Evolutionary conservation across 768 basidiomycete species (phyloP).

Genomic region (Chlorophyllum brunneum): DNA sequence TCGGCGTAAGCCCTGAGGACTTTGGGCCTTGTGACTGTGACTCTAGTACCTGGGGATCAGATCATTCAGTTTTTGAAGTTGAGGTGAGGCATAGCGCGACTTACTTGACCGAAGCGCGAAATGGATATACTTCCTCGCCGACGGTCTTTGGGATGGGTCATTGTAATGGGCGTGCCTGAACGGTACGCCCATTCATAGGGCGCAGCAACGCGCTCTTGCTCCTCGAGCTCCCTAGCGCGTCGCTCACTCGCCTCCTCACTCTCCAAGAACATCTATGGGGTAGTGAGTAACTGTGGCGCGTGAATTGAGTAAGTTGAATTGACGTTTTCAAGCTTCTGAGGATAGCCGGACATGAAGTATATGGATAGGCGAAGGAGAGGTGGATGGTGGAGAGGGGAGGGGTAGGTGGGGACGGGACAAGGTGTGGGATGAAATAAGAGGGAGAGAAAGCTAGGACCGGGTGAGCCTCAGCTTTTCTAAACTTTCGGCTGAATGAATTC

Average conservation of each 20-base stretch:
- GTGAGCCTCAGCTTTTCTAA: conserved; percentile 1
- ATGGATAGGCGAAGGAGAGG: background rate
- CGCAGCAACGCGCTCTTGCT: background rate
- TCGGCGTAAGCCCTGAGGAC: background rate
- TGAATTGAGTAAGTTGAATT: background rate
- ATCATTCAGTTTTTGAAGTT: background rate
- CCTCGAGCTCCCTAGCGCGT: conserved; percentile 4
- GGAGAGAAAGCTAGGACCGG: background rate
- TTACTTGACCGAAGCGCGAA: conserved; percentile 10
- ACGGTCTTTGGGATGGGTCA: background rate
- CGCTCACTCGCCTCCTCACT: background rate
- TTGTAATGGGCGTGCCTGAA: background rate
- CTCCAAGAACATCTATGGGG: background rate
- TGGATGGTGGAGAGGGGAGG: background rate
- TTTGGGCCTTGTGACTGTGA: background rate
- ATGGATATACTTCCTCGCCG: conserved; percentile 10
- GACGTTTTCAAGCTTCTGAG: conserved; percentile 1
- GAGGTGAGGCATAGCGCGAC: background rate
- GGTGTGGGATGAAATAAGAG: background rate
- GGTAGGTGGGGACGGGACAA: background rate
- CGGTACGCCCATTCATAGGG: background rate
- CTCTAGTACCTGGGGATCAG: background rate
- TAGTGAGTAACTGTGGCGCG: background rate
- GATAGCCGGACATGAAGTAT: conserved; percentile 4
- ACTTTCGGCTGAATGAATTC: background rate